Evolutionary conservation across 139 green algal genomes (phyloP).

Genomic region (Gonium pectorale): DNA sequence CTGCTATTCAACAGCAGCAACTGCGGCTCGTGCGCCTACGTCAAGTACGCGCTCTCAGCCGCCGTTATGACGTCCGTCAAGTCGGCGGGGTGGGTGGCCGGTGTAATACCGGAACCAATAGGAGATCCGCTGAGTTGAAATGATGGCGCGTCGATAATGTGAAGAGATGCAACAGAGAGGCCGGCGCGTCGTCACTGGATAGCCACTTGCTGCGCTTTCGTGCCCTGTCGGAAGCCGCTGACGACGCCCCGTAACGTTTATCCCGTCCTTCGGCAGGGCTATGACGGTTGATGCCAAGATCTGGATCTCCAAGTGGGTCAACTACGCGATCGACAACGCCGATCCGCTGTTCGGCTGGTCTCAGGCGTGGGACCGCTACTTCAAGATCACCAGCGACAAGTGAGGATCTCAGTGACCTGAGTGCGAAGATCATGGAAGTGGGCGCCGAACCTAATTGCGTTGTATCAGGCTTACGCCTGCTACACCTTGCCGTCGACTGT

Average conservation of each 20-base stretch:
- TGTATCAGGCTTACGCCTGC: too few species aligned
- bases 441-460: too few species aligned
- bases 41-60: neutral
- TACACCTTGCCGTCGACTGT: too few species aligned
- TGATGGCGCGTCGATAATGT: too few species aligned
- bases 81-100: neutral
- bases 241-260: too few species aligned
- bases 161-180: too few species aligned
- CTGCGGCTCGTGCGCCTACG: constrained; percentile 12
- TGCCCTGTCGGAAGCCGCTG: neutral
- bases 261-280: too few species aligned
- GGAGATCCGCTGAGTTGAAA: too few species aligned
- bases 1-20: neutral
- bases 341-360: neutral
- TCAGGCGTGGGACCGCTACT: constrained; percentile 1
- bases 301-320: constrained; percentile 8
- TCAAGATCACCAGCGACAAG: constrained; percentile 35
- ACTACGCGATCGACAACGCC: constrained; percentile 27
- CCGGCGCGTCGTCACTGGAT: too few species aligned
- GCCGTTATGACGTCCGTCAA: neutral
- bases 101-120: too few species aligned
- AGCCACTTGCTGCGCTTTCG: neutral
- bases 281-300: constrained; percentile 33
- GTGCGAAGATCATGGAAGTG: too few species aligned
- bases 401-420: too few species aligned